Evolutionary conservation across 306 rosid genomes (phyloP), one percentile per base, ranked within the genome.

Genomic region (Citrullus amarus): DNA sequence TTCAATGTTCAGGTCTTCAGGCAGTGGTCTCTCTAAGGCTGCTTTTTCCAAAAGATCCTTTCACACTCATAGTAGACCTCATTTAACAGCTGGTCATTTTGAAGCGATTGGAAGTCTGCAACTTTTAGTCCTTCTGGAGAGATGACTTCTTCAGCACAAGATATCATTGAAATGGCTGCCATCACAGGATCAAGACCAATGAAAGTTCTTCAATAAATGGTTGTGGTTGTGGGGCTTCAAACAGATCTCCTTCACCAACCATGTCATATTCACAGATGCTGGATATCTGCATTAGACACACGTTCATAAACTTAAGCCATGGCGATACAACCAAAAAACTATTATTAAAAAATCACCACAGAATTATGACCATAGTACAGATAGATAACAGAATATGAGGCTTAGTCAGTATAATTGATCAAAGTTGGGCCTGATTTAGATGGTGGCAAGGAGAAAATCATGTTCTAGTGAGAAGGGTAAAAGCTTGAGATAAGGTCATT

Each of bases 221-320:
- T 82, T 92, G 94, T 1, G 87, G 96, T 82, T 92, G 94, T 1
- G 99, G 99, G 62, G 99, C 99, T 81, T 91, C 90, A 85, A 96
- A 96, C 41, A 96, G 89, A 86, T 91, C 98, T 62, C 99, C 96
- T 78, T 96, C 98, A 50, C 86, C 96, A 80, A 91, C 97, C 86
- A 89, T 83, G 82, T 92, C 99, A 81, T 87, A 95, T 53, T 92
- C 97, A 4, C 87, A 86, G 78, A 95, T 86, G 80, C 79, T 88
- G 81, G 93, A 88, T 56, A 81, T 78, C 79, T 86, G 89, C 76
- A 83, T 58, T 74, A 74, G 9, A 74, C 54, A 73, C 60, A 73
- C 4, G 59, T 32, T 14, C 78, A 51, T 73, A 50, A 73, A 73
- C 53, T 73, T 51, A 14, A 73, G 30, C n/a, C 9, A 48, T 16